These are phyloP conservation scores for Mallotus japonicus DNA, from an alignment of 441 rosid genomes.

Conservation along the genomic window DNA sequence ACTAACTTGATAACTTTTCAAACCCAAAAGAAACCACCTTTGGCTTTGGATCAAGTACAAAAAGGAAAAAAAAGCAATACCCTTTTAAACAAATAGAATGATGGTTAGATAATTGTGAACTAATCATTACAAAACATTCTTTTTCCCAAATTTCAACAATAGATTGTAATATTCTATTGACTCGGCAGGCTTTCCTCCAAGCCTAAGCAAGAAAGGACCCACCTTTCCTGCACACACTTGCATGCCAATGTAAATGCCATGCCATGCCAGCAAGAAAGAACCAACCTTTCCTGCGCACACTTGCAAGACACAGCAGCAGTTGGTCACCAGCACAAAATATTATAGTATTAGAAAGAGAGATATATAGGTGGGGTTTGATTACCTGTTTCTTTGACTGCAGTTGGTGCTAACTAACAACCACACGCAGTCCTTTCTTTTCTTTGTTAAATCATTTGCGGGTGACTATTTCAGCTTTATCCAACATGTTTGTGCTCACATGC, in stretches of 20 bases:
- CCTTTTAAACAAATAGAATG: slow-evolving; percentile 5
- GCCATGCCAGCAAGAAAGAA: slow-evolving; percentile 23
- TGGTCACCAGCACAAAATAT: slow-evolving; percentile 34
- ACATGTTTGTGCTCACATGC: background rate
- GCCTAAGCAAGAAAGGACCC: slow-evolving; percentile 26
- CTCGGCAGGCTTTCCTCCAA: slow-evolving; percentile 18
- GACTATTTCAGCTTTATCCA: background rate
- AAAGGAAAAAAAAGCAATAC: background rate
- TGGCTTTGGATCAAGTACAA: background rate
- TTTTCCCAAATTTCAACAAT: background rate
- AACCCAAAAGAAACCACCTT: background rate
- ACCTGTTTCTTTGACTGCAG: slow-evolving; percentile 31
- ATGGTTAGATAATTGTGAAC: slow-evolving; percentile 11
- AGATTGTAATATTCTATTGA: background rate
- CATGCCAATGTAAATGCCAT: background rate
- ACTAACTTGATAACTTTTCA: background rate
- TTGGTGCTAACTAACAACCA: slow-evolving; percentile 7
- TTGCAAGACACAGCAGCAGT: slow-evolving; percentile 17
- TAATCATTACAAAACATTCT: slow-evolving; percentile 14
- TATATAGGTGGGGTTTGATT: slow-evolving; percentile 35
- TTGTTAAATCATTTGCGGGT: background rate
- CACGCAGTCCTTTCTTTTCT: background rate
- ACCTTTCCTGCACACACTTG: slow-evolving; percentile 27
- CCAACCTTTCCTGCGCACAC: slow-evolving; percentile 31
- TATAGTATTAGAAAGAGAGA: background rate